Evolutionary conservation across 2,329 filamentous ascomycete species (phyloP).

Genomic region (Talaromyces sp.): DNA sequence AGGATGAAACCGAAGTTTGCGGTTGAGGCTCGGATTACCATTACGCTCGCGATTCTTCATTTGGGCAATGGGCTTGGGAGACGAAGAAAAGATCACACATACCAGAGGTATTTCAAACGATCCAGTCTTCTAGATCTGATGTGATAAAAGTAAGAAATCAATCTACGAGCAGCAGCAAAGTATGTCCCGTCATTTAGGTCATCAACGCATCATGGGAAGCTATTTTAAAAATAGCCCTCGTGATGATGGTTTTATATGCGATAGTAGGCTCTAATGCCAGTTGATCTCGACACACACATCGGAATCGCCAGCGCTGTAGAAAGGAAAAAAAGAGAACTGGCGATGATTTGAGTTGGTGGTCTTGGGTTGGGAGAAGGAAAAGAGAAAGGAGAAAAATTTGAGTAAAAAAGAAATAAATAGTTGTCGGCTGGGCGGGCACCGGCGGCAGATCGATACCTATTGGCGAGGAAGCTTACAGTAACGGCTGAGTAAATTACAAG

Average conservation of each 20-base stretch:
- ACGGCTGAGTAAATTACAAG: conserved; percentile 1
- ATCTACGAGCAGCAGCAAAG: conserved; percentile 14
- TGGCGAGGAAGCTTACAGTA: conserved; percentile 2
- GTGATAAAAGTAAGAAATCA: conserved; percentile 1
- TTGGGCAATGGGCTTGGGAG: conserved; percentile 7
- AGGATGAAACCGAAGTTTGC: conserved; percentile 23
- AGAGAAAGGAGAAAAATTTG: conserved; percentile 23
- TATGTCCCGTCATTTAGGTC: conserved; percentile 46
- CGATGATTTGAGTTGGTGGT: conserved; percentile 75
- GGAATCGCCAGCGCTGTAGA: conserved; percentile 66
- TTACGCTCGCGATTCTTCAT: conserved; percentile 41
- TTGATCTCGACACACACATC: conserved; percentile 69
- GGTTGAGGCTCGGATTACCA: conserved; percentile 48
- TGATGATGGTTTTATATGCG: conserved; percentile 81
- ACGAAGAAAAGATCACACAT: conserved; percentile 16
- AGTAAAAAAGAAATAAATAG: conserved; percentile 25
- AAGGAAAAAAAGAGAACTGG: conserved; percentile 45
- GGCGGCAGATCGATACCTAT: conserved; percentile 17
- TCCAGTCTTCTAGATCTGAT: not conserved
- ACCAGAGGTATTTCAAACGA: conserved; percentile 3
- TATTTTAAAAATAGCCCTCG: conserved; percentile 47
- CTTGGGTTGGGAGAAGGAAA: conserved; percentile 49
- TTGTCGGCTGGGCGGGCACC: conserved; percentile 11
- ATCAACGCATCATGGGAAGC: conserved; percentile 46
- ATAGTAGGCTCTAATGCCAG: conserved; percentile 36